phyloP scores from a whole-genome alignment of 495 filamentous ascomycete species.

The Talaromyces wortmannii region DNA sequence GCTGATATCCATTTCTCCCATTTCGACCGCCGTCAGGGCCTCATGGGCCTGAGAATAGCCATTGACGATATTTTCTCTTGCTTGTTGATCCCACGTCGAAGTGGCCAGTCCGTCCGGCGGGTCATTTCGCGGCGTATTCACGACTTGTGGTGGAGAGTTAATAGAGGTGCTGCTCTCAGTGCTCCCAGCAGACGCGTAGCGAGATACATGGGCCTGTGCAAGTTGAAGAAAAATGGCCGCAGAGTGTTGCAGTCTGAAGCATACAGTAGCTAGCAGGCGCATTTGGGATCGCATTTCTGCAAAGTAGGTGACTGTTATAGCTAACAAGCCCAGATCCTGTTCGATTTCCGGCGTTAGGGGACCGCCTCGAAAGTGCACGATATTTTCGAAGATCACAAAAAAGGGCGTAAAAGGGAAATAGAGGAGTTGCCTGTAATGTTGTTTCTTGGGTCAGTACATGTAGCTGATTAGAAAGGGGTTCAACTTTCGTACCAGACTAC shows the following conservation, averaged over 20 bases:
- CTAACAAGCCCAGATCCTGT: conserved; percentile 5
- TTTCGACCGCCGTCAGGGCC: not conserved
- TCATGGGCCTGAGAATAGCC: not conserved
- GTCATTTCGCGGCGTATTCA: not conserved
- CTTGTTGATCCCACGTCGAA: not conserved
- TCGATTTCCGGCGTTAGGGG: not conserved
- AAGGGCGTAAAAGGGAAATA: conserved; percentile 16
- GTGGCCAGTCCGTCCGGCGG: not conserved
- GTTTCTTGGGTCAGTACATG: not conserved
- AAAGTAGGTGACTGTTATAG: conserved; percentile 4
- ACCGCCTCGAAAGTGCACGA: not conserved
- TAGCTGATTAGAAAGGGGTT: not conserved
- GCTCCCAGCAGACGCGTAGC: too few relatives aligned
- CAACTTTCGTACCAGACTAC: conserved; percentile 9
- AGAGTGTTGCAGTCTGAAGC: conserved; percentile 6
- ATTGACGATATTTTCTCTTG: not conserved
- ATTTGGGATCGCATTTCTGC: conserved; percentile 7
- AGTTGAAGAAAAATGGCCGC: conserved; percentile 7
- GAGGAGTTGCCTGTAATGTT: conserved; percentile 9
- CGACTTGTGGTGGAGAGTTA: too few relatives aligned
- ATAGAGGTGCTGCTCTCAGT: too few relatives aligned
- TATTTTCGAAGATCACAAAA: conserved; percentile 11
- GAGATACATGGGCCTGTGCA: conserved; percentile 3
- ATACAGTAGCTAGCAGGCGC: conserved; percentile 1
- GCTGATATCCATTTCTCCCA: not conserved